These are phyloP conservation scores for Talaromyces verruculosus DNA, from an alignment of 2,329 filamentous ascomycete genomes.

Conservation along the genomic window DNA sequence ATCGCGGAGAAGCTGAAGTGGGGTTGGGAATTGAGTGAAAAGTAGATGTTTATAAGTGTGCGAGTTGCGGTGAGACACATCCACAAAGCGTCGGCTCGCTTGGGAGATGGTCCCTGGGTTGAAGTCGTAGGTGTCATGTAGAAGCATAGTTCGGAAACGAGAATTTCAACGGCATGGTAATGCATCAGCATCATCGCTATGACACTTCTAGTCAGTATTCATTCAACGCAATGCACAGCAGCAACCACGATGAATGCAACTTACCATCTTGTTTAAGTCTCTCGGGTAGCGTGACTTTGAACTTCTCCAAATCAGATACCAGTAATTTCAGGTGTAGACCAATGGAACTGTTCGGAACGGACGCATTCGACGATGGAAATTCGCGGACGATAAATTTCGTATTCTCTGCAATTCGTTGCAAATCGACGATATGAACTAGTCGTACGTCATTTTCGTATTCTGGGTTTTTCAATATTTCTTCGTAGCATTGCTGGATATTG, in stretches of 20 bases:
- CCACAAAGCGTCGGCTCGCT: constrained; percentile 11
- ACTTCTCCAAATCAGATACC: constrained; percentile 12
- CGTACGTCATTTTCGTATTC: constrained; percentile 14
- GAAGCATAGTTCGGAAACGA: constrained; percentile 15
- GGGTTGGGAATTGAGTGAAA: constrained; percentile 5
- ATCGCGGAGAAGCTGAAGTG: constrained; percentile 12
- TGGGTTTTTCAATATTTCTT: constrained; percentile 12
- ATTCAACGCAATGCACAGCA: no score
- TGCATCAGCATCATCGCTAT: constrained; percentile 14
- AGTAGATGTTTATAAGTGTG: constrained; percentile 11
- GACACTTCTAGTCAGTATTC: neutral
- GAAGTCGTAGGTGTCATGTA: constrained; percentile 11
- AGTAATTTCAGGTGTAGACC: constrained; percentile 14
- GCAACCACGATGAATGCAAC: neutral
- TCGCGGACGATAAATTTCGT: constrained; percentile 8
- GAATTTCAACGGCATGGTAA: constrained; percentile 14
- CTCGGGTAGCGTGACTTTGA: constrained; percentile 12
- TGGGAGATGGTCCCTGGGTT: neutral
- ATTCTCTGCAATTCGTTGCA: constrained; percentile 17
- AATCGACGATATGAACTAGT: constrained; percentile 9
- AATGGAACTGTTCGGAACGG: constrained; percentile 1
- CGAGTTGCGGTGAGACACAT: constrained; percentile 16
- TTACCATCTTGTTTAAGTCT: constrained; percentile 16
- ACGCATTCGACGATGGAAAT: constrained; percentile 9
- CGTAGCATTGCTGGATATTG: constrained; percentile 17